phyloP scores from a whole-genome alignment of 495 filamentous ascomycete genomes.

The Penicillium lividum region DNA sequence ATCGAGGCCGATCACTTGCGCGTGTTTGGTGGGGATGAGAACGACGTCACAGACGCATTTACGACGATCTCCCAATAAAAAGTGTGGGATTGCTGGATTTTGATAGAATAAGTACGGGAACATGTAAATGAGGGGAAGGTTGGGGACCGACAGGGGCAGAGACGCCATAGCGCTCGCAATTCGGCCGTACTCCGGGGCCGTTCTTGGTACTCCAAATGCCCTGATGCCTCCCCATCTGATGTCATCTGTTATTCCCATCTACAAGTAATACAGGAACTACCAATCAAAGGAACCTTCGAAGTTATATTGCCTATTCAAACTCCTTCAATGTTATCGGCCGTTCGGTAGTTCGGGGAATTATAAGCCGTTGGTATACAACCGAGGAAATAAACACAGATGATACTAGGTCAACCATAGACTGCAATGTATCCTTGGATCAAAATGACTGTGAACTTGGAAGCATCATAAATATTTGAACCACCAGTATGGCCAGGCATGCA shows the following conservation, averaged over 20 bases:
- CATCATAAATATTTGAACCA: too few relatives aligned
- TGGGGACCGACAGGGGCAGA: slow-evolving; percentile 20
- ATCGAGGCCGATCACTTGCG: slow-evolving; percentile 34
- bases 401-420: neutral
- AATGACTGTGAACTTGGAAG: too few relatives aligned
- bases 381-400: neutral
- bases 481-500: too few relatives aligned
- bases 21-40: slow-evolving; percentile 22
- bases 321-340: neutral
- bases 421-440: too few relatives aligned
- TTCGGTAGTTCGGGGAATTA: neutral
- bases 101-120: slow-evolving; percentile 6
- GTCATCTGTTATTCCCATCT: neutral
- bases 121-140: slow-evolving; percentile 25
- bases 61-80: slow-evolving; percentile 1
- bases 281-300: too few relatives aligned
- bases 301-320: neutral
- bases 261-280: too few relatives aligned
- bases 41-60: slow-evolving; percentile 19
- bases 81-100: neutral
- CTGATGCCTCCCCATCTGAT: neutral
- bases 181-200: slow-evolving; percentile 6
- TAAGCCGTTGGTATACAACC: neutral
- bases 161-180: slow-evolving; percentile 5
- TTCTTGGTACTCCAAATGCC: neutral